A percentile compares a stretch with the other conserved stretches of the same genome.
Conservation (phyloP, 73 alveolate genomes). For the Paraurostyla sp. region DNA sequence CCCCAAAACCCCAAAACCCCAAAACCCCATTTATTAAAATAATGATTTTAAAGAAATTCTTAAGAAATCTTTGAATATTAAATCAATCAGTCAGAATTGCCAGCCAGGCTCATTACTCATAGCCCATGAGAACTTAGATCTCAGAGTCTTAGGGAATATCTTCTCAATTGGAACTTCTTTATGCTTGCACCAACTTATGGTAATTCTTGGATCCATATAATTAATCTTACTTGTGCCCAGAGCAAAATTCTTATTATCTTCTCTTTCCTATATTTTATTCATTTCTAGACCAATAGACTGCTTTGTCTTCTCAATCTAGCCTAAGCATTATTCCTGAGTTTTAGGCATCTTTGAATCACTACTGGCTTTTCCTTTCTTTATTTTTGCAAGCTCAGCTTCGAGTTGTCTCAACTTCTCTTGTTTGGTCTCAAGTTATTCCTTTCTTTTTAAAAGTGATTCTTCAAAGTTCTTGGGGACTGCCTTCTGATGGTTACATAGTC, state of each 20-base stretch:
- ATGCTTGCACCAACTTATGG: conserved; percentile 95
- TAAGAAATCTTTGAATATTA: too few relatives aligned
- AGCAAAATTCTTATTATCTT: conserved; percentile 97
- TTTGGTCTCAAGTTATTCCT: conserved; percentile 78
- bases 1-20: too few relatives aligned
- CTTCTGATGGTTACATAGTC: conserved; percentile 98
- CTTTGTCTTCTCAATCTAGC: conserved; percentile 73
- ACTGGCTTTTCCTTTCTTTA: conserved; percentile 73
- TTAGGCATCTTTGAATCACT: conserved; percentile 84
- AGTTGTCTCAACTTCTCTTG: conserved; percentile 80
- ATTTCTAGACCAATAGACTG: conserved; percentile 79
- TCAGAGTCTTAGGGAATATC: conserved; percentile 92
- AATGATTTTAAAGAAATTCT: too few relatives aligned
- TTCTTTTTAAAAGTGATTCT: conserved; percentile 86
- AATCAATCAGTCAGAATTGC: conserved; percentile 79
- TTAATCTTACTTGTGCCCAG: conserved; percentile 98
- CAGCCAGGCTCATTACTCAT: conserved; percentile 92
- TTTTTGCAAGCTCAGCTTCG: conserved; percentile 73
- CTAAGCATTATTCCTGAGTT: conserved; percentile 76
- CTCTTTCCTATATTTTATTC: conserved; percentile 81
- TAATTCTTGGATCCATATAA: conserved; percentile 99
- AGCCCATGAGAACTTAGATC: conserved; percentile 95
- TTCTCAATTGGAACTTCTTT: conserved; percentile 98
- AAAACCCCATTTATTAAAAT: too few relatives aligned
- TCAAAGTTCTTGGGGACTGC: conserved; percentile 94